These are phyloP conservation scores for Candida tallmaniae DNA, from an alignment of 805 yeast species.

Conservation along the genomic window DNA sequence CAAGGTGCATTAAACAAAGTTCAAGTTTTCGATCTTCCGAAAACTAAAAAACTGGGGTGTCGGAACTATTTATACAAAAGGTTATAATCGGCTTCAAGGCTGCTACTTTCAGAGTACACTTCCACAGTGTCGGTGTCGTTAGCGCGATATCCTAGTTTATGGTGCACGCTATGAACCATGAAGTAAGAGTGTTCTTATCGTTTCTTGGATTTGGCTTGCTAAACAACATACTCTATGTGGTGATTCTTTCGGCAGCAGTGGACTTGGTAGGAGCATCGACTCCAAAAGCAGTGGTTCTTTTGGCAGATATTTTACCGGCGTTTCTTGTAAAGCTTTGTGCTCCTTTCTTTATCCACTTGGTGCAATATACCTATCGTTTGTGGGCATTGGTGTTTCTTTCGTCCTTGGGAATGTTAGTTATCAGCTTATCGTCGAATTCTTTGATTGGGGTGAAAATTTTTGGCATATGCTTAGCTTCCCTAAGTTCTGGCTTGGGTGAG, in stretches of 20 bases:
- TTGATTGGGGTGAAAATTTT: slow-evolving; percentile 40
- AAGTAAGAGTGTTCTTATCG: slow-evolving; percentile 18
- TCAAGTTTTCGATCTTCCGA: too few species aligned
- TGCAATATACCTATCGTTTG: slow-evolving; percentile 58
- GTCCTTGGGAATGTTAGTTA: slow-evolving; percentile 66
- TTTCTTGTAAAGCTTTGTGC: slow-evolving; percentile 65
- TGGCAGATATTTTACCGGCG: slow-evolving; percentile 86
- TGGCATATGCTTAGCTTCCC: slow-evolving; percentile 77
- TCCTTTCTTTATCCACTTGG: slow-evolving; percentile 70
- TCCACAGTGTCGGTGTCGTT: too few species aligned
- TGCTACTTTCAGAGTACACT: too few species aligned
- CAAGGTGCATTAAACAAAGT: too few species aligned
- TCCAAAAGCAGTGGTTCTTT: slow-evolving; percentile 80
- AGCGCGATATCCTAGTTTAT: too few species aligned
- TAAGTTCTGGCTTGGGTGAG: slow-evolving; percentile 89
- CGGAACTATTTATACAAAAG: too few species aligned
- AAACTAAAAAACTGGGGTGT: too few species aligned
- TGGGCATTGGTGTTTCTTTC: slow-evolving; percentile 54
- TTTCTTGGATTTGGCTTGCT: slow-evolving; percentile 84
- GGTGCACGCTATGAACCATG: background rate
- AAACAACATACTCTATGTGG: slow-evolving; percentile 87
- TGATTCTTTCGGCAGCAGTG: slow-evolving; percentile 85
- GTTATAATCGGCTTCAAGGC: too few species aligned
- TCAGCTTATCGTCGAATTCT: slow-evolving; percentile 40
- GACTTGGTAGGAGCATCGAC: slow-evolving; percentile 80